Evolutionary conservation across 164 flowering plant species (phyloP), one percentile per base, ranked within the genome.

Genomic region (Tetrastigma voinierianum): DNA sequence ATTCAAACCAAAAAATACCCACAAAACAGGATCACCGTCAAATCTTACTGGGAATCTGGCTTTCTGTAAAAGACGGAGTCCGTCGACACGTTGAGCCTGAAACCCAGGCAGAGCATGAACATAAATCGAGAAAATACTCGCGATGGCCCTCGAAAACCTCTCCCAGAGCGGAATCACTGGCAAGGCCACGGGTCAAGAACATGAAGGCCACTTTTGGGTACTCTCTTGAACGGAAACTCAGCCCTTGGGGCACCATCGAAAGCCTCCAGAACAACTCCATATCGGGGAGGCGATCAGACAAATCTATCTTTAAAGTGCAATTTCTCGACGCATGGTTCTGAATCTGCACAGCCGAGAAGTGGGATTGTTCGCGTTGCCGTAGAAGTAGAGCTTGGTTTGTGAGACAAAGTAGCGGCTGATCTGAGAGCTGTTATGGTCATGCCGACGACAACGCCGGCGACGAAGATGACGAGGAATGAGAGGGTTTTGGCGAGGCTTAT

Each of bases 401-500:
- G 81, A 70, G 18, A 45, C 57, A 48, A 80, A 74, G 64, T 78
- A 74, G 19, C 60, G 56, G 57, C 72, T 77, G 19, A 82, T 76
- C 59, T 83, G 83, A 1, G 87, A 82, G 51, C 82, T 83, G 0
- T n/a, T n/a, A 85, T 72, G 1, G 64, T 69, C 24, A 85, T 69
- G 5, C 91, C 91, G 19, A 85, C 73, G 9, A 83, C 82, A 17
- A 85, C 75, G 0, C 91, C 91, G 0, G 81, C 82, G 5, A 79
- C 86, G 51, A 87, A 87, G 20, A 87, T 68, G 4, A 85, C 73
- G 71, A 87, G 61, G 55, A 73, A 46, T 0, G 78, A 68, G 5
- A 87, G 62, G 12, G 81, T 40, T 61, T 74, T 83, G 12, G 72
- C 70, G 12, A 85, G 71, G 60, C 71, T 81, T 2, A 79, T 61